Base-by-base conservation (phyloP, 495 filamentous ascomycete species). In the Astrothelium subdiscretum region DNA sequence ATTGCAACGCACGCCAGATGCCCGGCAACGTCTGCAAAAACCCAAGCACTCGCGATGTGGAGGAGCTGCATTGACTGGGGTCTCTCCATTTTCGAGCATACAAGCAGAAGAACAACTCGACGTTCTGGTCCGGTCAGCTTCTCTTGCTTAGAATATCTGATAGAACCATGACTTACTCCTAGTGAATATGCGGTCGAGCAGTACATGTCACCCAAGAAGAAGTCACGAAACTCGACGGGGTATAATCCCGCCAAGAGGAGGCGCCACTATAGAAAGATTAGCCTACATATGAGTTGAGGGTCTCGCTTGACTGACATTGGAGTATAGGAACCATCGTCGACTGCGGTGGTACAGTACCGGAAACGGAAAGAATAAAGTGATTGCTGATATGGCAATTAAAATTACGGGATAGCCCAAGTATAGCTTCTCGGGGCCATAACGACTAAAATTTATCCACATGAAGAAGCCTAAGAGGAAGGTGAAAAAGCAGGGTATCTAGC, bases 171-270 rank as follows among this genome's bases (percentile, higher is more conserved):
- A 83, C 90, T 78, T 80, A 95, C 90, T 27, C 89, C 86, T 70
- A 90, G 87, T 31, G 86, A 79, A 73, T 98, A 97, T 8, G 91
- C 94, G 59, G 91, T 81, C 4, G 94, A 97, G 71, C 94, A 97
- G 70, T 90, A 95, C 81, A 97, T 97, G 70, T 98, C 94, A 18
- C 94, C 94, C 0, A 97, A 80, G 73, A 96, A 98, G 76, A 98
- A 97, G 71, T 98, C 94, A 62, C 91, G 84, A 70, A 97, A 98
- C 71, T 97, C 94, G 22, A 98, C 94, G 11, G 88, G 91, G 72
- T 91, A 96, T 12, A 94, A 67, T 15, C 94, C 94, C 20, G 94
- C 88, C 24, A 90, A 79, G 54, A 95, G 75, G 29, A 97, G 76
- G 63, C 94, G 87, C 78, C 86, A 95, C 90, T 96, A 61, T 18